Percentiles rank a stretch among this genome's conserved stretches.
Evolutionary conservation across 2,329 filamentous ascomycete genomes (phyloP).

Genomic region (Cercospora sp.): DNA sequence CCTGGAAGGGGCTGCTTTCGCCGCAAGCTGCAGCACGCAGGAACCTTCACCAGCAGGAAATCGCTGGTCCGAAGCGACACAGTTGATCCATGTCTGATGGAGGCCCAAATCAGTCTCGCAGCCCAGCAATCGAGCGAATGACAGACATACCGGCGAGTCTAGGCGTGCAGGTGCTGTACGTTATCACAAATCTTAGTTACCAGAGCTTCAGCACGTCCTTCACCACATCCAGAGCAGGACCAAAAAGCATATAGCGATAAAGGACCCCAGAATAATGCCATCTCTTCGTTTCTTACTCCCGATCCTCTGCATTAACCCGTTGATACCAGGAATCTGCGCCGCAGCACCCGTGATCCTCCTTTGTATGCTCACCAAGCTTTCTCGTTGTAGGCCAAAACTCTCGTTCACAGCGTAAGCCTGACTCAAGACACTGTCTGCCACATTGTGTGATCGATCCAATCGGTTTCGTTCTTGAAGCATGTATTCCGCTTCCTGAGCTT

Average conservation of each 20-base stretch:
- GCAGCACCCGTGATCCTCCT: conserved; percentile 85
- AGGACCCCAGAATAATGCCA: conserved; percentile 85
- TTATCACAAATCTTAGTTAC: not conserved
- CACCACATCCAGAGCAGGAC: conserved; percentile 78
- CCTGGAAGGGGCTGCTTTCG: not conserved
- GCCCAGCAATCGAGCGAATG: not conserved
- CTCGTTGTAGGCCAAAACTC: conserved; percentile 81
- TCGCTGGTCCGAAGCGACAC: not conserved
- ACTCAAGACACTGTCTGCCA: conserved; percentile 86
- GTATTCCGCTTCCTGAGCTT: conserved; percentile 86
- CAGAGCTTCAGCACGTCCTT: not conserved
- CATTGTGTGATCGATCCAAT: conserved; percentile 84
- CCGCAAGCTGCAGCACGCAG: not conserved
- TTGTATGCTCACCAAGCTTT: conserved; percentile 86
- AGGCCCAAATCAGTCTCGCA: not conserved
- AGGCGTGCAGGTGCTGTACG: not conserved
- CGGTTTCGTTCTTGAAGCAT: conserved; percentile 88
- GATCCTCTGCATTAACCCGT: conserved; percentile 87
- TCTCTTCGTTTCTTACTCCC: conserved; percentile 93
- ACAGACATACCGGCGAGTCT: not conserved
- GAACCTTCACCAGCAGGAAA: not conserved
- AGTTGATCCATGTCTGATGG: not conserved
- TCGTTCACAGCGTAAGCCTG: conserved; percentile 98
- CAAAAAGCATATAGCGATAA: conserved; percentile 90
- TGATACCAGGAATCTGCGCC: conserved; percentile 88